phyloP scores from a whole-genome alignment of 176 grass and related monocot species.

The Eleusine indica region DNA sequence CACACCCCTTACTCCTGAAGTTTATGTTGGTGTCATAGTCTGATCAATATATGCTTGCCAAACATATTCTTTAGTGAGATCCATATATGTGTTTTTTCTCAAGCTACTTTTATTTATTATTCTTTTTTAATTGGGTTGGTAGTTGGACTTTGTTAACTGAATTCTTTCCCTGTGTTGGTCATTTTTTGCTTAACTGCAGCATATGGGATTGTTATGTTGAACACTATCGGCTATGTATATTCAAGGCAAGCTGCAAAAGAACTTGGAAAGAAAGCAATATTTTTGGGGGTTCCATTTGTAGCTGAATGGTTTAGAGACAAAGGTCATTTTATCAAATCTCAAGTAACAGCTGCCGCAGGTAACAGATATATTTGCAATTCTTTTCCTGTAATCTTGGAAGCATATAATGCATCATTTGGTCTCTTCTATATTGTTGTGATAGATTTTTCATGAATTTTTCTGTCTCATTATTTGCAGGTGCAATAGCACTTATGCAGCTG shows the following conservation, averaged over 20 bases:
- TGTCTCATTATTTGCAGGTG: conserved; percentile 59
- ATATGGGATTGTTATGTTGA: conserved; percentile 93
- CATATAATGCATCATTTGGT: conserved; percentile 2
- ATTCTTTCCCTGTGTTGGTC: conserved; percentile 35
- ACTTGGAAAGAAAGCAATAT: conserved; percentile 90
- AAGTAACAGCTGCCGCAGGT: conserved; percentile 96
- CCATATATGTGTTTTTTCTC: background rate
- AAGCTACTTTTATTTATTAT: conserved; percentile 24
- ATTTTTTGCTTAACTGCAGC: conserved; percentile 54
- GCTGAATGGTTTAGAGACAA: conserved; percentile 99
- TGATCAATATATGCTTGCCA: conserved; percentile 14
- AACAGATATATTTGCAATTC: conserved; percentile 12
- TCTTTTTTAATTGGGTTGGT: background rate
- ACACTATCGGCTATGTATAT: conserved; percentile 96
- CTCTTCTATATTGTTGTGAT: conserved; percentile 18
- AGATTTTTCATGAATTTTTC: conserved; percentile 22
- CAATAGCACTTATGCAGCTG: conserved; percentile 97
- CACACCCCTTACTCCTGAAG: conserved; percentile 5
- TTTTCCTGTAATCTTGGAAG: conserved; percentile 6
- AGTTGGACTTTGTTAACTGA: conserved; percentile 38
- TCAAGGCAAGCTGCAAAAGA: conserved; percentile 95
- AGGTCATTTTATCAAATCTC: conserved; percentile 98
- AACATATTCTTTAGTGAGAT: conserved; percentile 14
- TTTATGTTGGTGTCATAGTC: conserved; percentile 12
- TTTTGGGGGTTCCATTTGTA: conserved; percentile 89